Percentiles rank a stretch among this genome's conserved stretches.
These are phyloP conservation scores for Elaeis oleifera DNA, from an alignment of 202 grass and related monocot species.

Conservation along the genomic window DNA sequence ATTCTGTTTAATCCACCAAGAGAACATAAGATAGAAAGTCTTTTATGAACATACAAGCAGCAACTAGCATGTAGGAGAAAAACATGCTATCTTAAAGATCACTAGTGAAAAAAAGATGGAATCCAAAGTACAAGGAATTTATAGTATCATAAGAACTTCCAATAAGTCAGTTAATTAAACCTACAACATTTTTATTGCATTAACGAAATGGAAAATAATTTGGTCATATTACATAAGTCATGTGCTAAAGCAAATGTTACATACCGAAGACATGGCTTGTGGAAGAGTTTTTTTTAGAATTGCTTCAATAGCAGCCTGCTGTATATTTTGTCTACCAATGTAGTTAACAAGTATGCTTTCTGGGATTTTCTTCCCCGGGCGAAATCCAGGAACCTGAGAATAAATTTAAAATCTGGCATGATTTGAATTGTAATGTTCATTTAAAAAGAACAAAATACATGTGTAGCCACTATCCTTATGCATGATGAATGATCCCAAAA, in stretches of 20 bases:
- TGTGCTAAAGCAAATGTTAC: conserved; percentile 11
- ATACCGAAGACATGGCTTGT: conserved; percentile 73
- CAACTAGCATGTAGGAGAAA: no score
- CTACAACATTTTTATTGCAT: no score
- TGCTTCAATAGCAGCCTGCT: conserved; percentile 68
- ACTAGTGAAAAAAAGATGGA: no score
- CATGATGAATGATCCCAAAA: no score
- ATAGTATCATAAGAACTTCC: no score
- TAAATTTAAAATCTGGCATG: conserved; percentile 13
- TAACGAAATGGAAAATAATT: no score
- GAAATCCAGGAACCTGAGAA: conserved; percentile 87
- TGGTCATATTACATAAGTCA: neutral
- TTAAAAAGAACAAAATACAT: neutral
- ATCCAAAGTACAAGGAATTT: no score
- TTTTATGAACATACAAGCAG: no score
- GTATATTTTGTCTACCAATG: conserved; percentile 54
- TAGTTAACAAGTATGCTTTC: conserved; percentile 81
- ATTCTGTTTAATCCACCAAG: neutral
- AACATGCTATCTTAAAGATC: no score
- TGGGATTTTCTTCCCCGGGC: conserved; percentile 58
- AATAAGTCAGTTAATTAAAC: no score
- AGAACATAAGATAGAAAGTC: neutral
- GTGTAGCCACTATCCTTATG: no score
- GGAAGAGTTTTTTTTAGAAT: conserved; percentile 85
- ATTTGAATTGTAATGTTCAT: conserved; percentile 3